Percentiles rank a stretch among this genome's conserved stretches.
phyloP scores from a whole-genome alignment of 2,329 filamentous ascomycete species.

The Dendryphion nanum region DNA sequence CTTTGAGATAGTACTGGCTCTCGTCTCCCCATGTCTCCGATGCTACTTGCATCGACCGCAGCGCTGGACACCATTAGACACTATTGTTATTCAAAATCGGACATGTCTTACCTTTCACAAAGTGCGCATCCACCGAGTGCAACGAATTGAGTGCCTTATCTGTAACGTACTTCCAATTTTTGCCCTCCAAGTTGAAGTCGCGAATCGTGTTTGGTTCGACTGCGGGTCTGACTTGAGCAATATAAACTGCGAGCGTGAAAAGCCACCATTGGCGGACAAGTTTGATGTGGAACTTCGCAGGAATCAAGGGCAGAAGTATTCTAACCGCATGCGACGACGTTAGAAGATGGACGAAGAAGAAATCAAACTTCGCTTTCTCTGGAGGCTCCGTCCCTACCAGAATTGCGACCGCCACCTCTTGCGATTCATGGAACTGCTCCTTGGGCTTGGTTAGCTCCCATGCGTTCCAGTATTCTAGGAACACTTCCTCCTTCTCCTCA shows the following conservation, averaged over 20 bases:
- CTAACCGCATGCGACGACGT: conserved; percentile 85
- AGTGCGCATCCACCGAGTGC: conserved; percentile 74
- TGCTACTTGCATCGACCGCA: conserved; percentile 73
- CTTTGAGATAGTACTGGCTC: conserved; percentile 63
- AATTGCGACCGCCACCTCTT: conserved; percentile 57
- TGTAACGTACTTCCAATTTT: conserved; percentile 75
- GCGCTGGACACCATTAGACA: conserved; percentile 46
- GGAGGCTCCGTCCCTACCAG: conserved; percentile 52
- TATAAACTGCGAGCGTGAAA: conserved; percentile 73
- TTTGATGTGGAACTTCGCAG: conserved; percentile 67
- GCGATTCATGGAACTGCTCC: conserved; percentile 72
- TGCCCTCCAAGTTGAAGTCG: conserved; percentile 58
- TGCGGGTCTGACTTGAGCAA: conserved; percentile 69
- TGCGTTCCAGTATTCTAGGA: conserved; percentile 88
- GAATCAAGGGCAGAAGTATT: conserved; percentile 77
- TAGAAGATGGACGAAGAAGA: conserved; percentile 78
- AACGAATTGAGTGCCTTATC: conserved; percentile 67
- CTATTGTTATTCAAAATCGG: not conserved
- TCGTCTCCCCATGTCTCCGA: conserved; percentile 72
- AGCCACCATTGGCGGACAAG: conserved; percentile 90
- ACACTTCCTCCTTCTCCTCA: conserved; percentile 62
- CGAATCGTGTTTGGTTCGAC: conserved; percentile 67
- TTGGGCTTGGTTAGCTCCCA: conserved; percentile 69
- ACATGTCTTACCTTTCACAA: conserved; percentile 66
- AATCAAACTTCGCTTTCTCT: conserved; percentile 63